These are phyloP conservation scores for Cryptosporidium viatorum DNA, from an alignment of 169 alveolate species.

Conservation along the genomic window DNA sequence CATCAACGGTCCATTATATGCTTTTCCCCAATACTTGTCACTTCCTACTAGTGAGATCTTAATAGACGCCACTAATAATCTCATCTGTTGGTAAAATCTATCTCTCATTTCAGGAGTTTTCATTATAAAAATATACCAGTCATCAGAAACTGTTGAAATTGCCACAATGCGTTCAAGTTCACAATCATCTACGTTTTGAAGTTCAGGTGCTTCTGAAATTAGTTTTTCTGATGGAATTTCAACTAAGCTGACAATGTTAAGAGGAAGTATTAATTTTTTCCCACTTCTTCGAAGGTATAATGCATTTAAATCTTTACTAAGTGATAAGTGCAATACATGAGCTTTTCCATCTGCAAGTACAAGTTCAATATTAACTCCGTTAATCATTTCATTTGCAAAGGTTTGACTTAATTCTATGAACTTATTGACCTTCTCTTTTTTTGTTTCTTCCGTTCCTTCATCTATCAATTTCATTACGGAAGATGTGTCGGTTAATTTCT, in stretches of 20 bases:
- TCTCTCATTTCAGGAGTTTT: constrained; percentile 65
- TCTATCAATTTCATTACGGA: constrained; percentile 45
- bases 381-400: constrained; percentile 71
- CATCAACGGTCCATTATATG: constrained; percentile 34
- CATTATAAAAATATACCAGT: constrained; percentile 72
- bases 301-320: constrained; percentile 53
- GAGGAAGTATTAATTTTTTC: constrained; percentile 53
- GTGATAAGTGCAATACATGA: constrained; percentile 46
- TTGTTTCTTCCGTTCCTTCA: constrained; percentile 26
- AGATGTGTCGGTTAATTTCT: constrained; percentile 25
- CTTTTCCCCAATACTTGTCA: constrained; percentile 68
- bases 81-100: constrained; percentile 64
- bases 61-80: constrained; percentile 59
- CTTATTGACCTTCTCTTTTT: constrained; percentile 34
- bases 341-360: constrained; percentile 74
- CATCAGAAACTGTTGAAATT: constrained; percentile 68
- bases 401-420: constrained; percentile 8
- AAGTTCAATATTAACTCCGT: constrained; percentile 55
- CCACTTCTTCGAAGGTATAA: constrained; percentile 65
- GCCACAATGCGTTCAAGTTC: constrained; percentile 62
- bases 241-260: constrained; percentile 36
- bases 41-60: constrained; percentile 53
- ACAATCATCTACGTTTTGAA: constrained; percentile 46
- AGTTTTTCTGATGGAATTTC: constrained; percentile 45
- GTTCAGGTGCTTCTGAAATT: constrained; percentile 62